Evolutionary conservation across 2,329 filamentous ascomycete species (phyloP), one percentile per base, ranked within the genome.

Genomic region (Paraconiothyrium sp.): DNA sequence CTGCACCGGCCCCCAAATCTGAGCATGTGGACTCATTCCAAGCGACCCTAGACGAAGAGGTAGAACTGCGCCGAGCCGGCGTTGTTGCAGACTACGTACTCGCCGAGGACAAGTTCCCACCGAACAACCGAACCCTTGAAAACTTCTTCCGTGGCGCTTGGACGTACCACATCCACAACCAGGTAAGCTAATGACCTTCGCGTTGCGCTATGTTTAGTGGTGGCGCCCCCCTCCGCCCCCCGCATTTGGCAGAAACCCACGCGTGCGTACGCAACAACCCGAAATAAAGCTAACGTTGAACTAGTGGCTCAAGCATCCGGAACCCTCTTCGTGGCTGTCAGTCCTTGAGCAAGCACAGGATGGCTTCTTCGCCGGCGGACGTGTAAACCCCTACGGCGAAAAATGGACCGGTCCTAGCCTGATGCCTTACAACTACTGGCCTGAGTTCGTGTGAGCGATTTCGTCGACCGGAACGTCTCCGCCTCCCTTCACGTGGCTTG

Each of bases 81-180:
- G 76, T 79, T 0, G 72, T 82, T 4, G 69, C 73, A 4, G 77
- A 84, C 54, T 86, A 86, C 69, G 74, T 75, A 22, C 72, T 84
- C 22, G 77, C 82, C 20, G 80, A 84, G 57, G 84, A 86, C 68
- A 81, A 81, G 37, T 86, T 83, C 67, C 83, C 84, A 20, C 84
- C 84, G n/a, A 86, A 83, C 63, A 86, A 86, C 67, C 80, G 85
- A 43, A 86, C 84, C 0, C 59, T 86, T 51, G 82, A 85, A 68
- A 84, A 86, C 67, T 87, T 86, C 73, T 86, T 86, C 76, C 78
- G 81, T 6, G 85, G 85, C 1, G 82, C 84, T 24, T 87, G 83
- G 83, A 86, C 83, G 32, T 87, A 86, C 69, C 85, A 87, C 69
- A 82, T 86, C 61, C 84, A 87, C 68, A 86, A 86, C 64, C 84